phyloP scores from a whole-genome alignment of 1,284 basidiomycete species.

The Cryptococcus sp. region DNA sequence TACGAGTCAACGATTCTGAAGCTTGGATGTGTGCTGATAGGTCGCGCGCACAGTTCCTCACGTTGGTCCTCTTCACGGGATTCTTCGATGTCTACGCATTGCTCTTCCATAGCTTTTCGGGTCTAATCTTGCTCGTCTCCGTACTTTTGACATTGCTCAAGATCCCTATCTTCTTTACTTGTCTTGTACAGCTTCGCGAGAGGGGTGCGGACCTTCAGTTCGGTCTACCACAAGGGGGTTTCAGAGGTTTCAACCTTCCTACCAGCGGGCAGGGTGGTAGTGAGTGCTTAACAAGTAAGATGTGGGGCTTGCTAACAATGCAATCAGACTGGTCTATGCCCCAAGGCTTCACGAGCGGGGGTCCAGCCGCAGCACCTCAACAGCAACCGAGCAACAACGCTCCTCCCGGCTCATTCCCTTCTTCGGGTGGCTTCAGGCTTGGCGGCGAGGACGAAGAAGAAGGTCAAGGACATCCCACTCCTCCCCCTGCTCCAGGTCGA shows the following conservation, averaged over 20 bases:
- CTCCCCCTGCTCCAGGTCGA: conserved; percentile 14
- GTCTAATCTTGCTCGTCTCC: conserved; percentile 22
- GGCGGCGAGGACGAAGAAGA: conserved; percentile 33
- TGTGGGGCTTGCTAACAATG: background rate
- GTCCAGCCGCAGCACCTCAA: background rate
- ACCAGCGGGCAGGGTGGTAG: conserved; percentile 3
- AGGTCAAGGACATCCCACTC: conserved; percentile 12
- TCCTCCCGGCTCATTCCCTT: conserved; percentile 21
- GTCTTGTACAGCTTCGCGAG: conserved; percentile 31
- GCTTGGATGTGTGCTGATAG: background rate
- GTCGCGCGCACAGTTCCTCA: conserved; percentile 31
- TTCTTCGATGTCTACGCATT: conserved; percentile 35
- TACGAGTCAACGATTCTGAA: background rate
- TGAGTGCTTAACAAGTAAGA: conserved; percentile 2
- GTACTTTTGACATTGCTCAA: conserved; percentile 35
- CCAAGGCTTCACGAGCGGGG: conserved; percentile 10
- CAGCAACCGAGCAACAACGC: conserved; percentile 1
- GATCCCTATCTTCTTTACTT: conserved; percentile 38
- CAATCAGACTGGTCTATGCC: conserved; percentile 25
- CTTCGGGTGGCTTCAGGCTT: conserved; percentile 33
- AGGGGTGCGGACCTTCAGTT: conserved; percentile 38
- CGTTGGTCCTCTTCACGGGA: conserved; percentile 29
- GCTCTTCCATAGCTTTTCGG: conserved; percentile 8
- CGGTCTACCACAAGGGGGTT: conserved; percentile 13
- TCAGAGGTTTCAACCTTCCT: conserved; percentile 9